Evolutionary conservation across 2,329 filamentous ascomycete species (phyloP), one percentile per base, ranked within the genome.

Genomic region (Cladorrhinum sp.): DNA sequence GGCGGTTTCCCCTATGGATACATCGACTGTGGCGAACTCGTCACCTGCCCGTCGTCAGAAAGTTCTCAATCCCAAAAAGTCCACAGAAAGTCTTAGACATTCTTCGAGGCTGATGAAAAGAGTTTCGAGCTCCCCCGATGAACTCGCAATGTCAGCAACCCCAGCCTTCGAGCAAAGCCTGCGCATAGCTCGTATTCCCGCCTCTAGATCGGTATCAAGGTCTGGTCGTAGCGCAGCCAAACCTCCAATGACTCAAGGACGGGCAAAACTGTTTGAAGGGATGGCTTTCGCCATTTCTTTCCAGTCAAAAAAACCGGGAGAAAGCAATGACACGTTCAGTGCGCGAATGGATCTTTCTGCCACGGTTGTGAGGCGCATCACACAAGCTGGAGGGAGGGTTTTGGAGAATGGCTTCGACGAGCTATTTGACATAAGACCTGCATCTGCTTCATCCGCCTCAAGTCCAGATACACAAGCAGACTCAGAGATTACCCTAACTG

Each of bases 211-310:
- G 61, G 65, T 64, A 63, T 61, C 63, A 55, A 69, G 65, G 63
- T 65, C 59, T 57, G 65, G 62, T 59, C 64, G 64, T 22, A 12
- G 55, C 18, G 50, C 53, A n/a, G 57, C 59, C 5, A 69, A 60
- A 32, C 52, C 64, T 1, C 18, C 61, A 10, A 27, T 64, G 38
- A 52, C 45, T 29, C 60, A 66, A 32, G 38, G 64, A 36, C 55
- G 64, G 16, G 55, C 50, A 20, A 68, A 60, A 9, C 62, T 96
- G 0, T 96, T 98, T 68, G 76, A 82, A 1, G 86, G 87, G 48
- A 96, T 97, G 92, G 86, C 85, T 0, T 97, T 98, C 74, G 92
- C 92, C 0, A 83, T 96, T 10, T 93, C 92, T 0, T 91, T 92
- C 63, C 80, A 81, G 66, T 73, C 75, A 0, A 75, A 74, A 25